A percentile compares a stretch with the other conserved stretches of the same genome.
Evolutionary conservation across 139 green algal genomes (phyloP).

Genomic region (Chlorella sorokiniana): DNA sequence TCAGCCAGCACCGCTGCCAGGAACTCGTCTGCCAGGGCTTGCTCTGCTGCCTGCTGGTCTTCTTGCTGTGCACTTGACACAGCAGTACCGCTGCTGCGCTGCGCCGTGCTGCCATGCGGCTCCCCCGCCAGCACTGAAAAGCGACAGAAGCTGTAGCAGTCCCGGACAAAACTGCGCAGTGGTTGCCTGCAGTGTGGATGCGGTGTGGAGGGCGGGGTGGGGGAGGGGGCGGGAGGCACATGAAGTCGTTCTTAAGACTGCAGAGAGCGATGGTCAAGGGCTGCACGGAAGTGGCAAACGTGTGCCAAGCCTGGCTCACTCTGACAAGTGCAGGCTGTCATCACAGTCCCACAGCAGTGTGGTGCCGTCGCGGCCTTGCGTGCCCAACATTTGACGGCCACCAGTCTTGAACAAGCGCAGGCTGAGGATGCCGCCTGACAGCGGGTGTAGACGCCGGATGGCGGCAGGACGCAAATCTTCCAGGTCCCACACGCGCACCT

Average conservation of each 20-base stretch:
- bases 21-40: neutral
- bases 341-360: constrained; percentile 35
- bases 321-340: constrained; percentile 15
- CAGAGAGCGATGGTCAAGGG: neutral
- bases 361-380: constrained; percentile 48
- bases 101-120: neutral
- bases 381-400: constrained; percentile 9
- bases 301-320: neutral
- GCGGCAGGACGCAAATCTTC: constrained; percentile 13
- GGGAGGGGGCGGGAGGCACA: neutral
- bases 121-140: neutral
- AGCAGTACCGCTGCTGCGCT: neutral
- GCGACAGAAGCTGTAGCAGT: constrained; percentile 51
- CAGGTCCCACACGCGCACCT: constrained; percentile 50
- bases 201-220: neutral
- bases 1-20: neutral
- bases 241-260: neutral
- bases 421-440: constrained; percentile 39
- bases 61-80: neutral
- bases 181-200: constrained; percentile 29
- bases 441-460: constrained; percentile 38
- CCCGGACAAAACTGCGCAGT: constrained; percentile 22
- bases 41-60: neutral
- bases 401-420: neutral
- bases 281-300: neutral